Evolutionary conservation across 78 protist genomes (phyloP), one percentile per base, ranked within the genome.

Genomic region (Protostelium mycophagum): DNA sequence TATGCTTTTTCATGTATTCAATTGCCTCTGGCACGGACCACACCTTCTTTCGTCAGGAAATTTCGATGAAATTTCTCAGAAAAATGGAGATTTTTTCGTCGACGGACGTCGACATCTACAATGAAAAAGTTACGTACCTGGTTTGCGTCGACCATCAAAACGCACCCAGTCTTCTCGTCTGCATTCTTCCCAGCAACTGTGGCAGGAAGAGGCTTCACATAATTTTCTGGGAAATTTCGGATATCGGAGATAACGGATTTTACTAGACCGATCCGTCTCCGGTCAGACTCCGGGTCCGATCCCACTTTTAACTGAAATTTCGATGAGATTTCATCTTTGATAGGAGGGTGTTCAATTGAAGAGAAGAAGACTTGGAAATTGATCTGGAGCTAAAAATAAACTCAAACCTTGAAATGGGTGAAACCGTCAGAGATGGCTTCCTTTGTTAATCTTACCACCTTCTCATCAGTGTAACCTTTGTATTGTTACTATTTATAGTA

Each of bases 351-450:
- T n/a, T n/a, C n/a, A n/a, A n/a, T n/a, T n/a, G n/a, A n/a, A n/a
- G n/a, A n/a, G n/a, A n/a, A n/a, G n/a, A n/a, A n/a, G n/a, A n/a
- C n/a, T n/a, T n/a, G n/a, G n/a, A n/a, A n/a, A n/a, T n/a, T n/a
- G n/a, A n/a, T n/a, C n/a, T n/a, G n/a, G n/a, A n/a, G n/a, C n/a
- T n/a, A n/a, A n/a, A n/a, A n/a, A n/a, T n/a, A n/a, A n/a, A n/a
- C n/a, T n/a, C n/a, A n/a, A n/a, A 92, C 86, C 87, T 92, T 92
- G 63, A 92, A 89, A 28, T 84, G 88, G 34, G 88, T 92, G 90
- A 89, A 92, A 0, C 95, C 95, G 28, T 89, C 88, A 1, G 38
- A 84, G 1, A 91, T 38, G 1, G 94, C 94, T 31, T 83, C 90
- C 35, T 37, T 86, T 34, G 90, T 87, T 23, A 91, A 87, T 5